Base-by-base conservation (phyloP, 108 stramenopile genomes). In the Nannochloropsis oceanica region DNA sequence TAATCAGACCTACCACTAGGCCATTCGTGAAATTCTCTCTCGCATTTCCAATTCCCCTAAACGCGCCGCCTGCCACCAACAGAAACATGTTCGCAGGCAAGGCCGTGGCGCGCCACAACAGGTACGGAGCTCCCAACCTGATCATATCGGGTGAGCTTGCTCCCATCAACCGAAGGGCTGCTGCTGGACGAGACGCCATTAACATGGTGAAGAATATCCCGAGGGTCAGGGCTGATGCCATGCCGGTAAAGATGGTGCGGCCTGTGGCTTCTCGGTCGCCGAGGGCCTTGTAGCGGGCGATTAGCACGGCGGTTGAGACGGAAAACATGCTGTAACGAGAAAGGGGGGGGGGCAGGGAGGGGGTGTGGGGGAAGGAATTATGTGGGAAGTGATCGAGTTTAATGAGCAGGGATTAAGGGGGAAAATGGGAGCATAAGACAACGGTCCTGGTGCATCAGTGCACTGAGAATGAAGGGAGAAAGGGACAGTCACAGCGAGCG, bases 81-180 rank as follows among this genome's bases (percentile, higher is more conserved):
- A 89, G 44, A 82, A 89, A 85, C 25, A 89, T 86, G 26, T 85
- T 89, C 13, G 88, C 88, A 2, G 88, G 88, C 26, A 89, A 79
- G 10, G 85, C 85, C 43, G 44, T 44, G 11, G 88, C 88, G 24
- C 88, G 88, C 88, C 88, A 89, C 42, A 27, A 20, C 18, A 89
- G 80, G 80, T 89, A 89, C 22, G 88, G 88, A 8, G 59, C 59
- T 73, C 59, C 59, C 22, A 73, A n/a, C 59, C 59, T 18, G 2
- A 73, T 73, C 59, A 73, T 73, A 7, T 73, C 59, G 18, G 59
- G 59, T 73, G 59, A 73, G 59, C 59, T 73, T n/a, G 59, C 59
- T n/a, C 59, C 59, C 59, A 73, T 73, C 59, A 73, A 73, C 22
- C 59, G 59, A n/a, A 73, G 59, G 59, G 59, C 59, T 73, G 18